phyloP scores from a whole-genome alignment of 129 eudicot genomes.

The Dittrichia graveolens region DNA sequence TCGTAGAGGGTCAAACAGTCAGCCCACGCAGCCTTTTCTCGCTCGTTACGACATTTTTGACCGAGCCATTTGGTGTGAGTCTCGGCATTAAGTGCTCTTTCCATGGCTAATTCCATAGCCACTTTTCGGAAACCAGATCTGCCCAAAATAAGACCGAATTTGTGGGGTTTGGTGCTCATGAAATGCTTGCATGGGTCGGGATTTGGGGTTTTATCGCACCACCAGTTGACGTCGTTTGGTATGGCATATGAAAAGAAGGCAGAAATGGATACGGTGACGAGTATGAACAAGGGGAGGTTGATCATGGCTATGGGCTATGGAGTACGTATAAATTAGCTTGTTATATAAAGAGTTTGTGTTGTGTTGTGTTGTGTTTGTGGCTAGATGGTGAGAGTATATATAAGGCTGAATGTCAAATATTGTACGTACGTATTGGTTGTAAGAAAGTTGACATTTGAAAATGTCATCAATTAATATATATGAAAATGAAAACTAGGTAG shows the following conservation, averaged over 20 bases:
- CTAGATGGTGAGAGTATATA: slow-evolving; percentile 14
- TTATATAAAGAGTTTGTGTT: slow-evolving; percentile 25
- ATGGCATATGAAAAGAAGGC: slow-evolving; percentile 30
- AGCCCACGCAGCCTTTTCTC: slow-evolving; percentile 62
- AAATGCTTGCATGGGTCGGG: slow-evolving; percentile 71
- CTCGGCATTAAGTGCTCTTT: slow-evolving; percentile 50
- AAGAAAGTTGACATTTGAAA: slow-evolving; percentile 41
- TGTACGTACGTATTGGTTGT: slow-evolving; percentile 1
- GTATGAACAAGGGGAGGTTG: slow-evolving; percentile 1
- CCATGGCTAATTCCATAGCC: slow-evolving; percentile 60
- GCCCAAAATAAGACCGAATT: slow-evolving; percentile 24
- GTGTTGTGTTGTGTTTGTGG: slow-evolving; percentile 20
- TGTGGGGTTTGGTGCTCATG: slow-evolving; percentile 40
- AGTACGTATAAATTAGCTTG: no score
- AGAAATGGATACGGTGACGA: slow-evolving; percentile 25
- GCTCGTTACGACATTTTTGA: slow-evolving; percentile 51
- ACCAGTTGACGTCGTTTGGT: slow-evolving; percentile 49
- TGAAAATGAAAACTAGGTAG: background rate
- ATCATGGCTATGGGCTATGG: slow-evolving; percentile 12
- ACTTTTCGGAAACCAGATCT: slow-evolving; percentile 50
- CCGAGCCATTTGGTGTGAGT: slow-evolving; percentile 48
- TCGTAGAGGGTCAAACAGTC: slow-evolving; percentile 62
- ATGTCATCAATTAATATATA: slow-evolving; percentile 14
- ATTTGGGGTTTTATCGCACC: slow-evolving; percentile 76
- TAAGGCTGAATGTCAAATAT: background rate